Evolutionary conservation across 345 rosid species (phyloP).

Genomic region (Eutrema yunnanense): DNA sequence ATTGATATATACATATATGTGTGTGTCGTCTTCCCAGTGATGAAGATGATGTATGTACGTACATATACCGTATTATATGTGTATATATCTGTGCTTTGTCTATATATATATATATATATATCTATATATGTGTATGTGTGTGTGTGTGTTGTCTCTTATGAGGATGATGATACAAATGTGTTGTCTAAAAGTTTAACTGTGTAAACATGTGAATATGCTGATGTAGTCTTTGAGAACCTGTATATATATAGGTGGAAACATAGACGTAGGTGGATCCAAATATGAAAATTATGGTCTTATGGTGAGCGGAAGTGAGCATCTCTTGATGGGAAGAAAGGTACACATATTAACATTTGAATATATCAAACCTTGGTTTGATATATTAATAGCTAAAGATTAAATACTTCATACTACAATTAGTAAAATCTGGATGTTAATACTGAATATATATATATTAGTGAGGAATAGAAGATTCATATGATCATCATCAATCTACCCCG

Average conservation of each 20-base stretch:
- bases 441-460: not conserved
- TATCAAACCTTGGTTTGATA: not conserved
- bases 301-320: slow-evolving; percentile 8
- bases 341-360: not conserved
- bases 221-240: not conserved
- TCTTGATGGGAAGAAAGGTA: slow-evolving; percentile 28
- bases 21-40: too few species aligned
- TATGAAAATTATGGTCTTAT: slow-evolving; percentile 6
- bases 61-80: too few species aligned
- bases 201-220: not conserved
- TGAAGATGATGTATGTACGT: too few species aligned
- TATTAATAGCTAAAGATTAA: not conserved
- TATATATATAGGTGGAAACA: slow-evolving; percentile 7
- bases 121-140: too few species aligned
- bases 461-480: not conserved
- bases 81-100: too few species aligned
- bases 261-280: slow-evolving; percentile 19
- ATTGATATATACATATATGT: too few species aligned
- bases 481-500: too few species aligned
- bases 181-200: not conserved
- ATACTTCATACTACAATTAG: not conserved
- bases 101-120: too few species aligned
- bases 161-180: not conserved
- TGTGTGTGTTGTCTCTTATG: not conserved
- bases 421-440: not conserved